Base-by-base conservation (phyloP, 495 filamentous ascomycete genomes). In the Aspergillus nidulans region DNA sequence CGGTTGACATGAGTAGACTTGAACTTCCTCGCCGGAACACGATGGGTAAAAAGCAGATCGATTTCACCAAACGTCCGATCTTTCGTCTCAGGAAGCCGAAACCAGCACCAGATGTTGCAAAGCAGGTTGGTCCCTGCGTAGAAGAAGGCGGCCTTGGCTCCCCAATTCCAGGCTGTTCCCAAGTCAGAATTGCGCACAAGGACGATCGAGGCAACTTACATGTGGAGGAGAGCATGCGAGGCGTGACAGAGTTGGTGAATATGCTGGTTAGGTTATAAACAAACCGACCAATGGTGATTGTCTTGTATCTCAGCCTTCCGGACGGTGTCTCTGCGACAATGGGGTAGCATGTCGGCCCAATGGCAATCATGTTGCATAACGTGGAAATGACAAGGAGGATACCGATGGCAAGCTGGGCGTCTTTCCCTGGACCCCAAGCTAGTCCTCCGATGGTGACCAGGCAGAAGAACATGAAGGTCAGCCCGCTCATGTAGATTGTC, bases 31-130 rank as follows among this genome's bases (percentile, higher is more conserved):
- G 78, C 76, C 1, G 64, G 65, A 4, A 80, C 69, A 19, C 67
- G 68, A 52, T 77, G 70, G 50, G 77, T 72, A 64, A 84, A 85
- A 48, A 84, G 68, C 32, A 83, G 69, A 58, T 84, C 81, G 20
- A 85, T 69, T 62, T 80, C 80, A 2, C 71, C 75, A 61, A 74
- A 81, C 15, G 81, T 82, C 19, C 77, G 71, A 54, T 69, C 56
- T 46, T 67, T 66, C 1, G 77, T 76, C 53, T 80, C 77, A 10
- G 77, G 66, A 13, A 77, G 60, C 4, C 73, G 64, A 58, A 74
- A 75, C 57, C 58, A 77, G 28, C 59, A 55, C 70, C 71, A 76
- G 8, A 69, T 42, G 12, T 56, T 54, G 25, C 60, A 64, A 25
- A 69, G 38, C 12, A 69, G 53, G 10, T 56, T 56, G 1, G 63